Percentiles rank a stretch among this genome's conserved stretches.
Evolutionary conservation across 1,139 yeast species (phyloP).

Genomic region (Geotrichum europaeum): DNA sequence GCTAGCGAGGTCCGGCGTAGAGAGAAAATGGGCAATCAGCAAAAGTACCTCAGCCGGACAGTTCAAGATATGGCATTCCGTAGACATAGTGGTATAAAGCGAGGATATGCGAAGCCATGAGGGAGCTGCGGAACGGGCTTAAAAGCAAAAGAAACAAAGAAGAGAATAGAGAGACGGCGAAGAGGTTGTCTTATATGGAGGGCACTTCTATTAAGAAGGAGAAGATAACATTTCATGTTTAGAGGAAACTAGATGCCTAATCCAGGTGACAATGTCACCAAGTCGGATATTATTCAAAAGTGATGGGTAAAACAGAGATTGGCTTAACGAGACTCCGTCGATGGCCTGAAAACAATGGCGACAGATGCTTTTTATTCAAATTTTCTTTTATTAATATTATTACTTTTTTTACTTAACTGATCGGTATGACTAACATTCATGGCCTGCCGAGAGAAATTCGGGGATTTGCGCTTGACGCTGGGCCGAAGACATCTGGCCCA

Average conservation of each 20-base stretch:
- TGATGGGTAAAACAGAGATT: neutral
- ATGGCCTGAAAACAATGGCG: neutral
- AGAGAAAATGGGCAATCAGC: conserved; percentile 1
- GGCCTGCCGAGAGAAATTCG: neutral
- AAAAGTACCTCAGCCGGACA: conserved; percentile 7
- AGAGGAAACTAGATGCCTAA: neutral
- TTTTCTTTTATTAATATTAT: neutral
- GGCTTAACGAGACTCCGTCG: neutral
- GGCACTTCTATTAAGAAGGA: neutral
- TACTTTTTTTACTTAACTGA: neutral
- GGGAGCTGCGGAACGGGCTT: neutral
- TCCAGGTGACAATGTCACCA: neutral
- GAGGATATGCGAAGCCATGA: neutral
- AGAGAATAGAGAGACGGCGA: neutral
- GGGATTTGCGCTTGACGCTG: too few relatives aligned
- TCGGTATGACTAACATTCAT: neutral
- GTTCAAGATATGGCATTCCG: neutral
- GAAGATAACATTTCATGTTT: neutral
- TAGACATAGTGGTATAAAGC: neutral
- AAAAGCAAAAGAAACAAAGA: neutral
- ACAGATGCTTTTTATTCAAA: neutral
- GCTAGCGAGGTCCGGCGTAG: conserved; percentile 2
- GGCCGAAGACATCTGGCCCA: neutral
- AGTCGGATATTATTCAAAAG: neutral
- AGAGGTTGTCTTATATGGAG: neutral